Evolutionary conservation across 2,329 filamentous ascomycete genomes (phyloP).

Genomic region (Dothidotthia symphoricarpi): DNA sequence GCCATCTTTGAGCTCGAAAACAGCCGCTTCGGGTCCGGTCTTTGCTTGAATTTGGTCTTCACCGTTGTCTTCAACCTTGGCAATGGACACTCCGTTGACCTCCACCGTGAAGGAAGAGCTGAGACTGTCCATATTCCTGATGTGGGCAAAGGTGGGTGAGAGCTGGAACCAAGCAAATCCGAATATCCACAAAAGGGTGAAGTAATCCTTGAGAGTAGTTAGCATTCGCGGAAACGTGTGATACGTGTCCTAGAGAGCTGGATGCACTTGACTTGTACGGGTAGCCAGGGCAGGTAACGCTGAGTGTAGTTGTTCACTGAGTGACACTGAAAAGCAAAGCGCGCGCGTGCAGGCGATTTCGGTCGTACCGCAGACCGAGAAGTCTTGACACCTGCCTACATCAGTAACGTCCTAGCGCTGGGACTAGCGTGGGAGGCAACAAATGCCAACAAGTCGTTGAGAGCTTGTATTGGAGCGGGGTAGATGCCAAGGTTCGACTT

Average conservation of each 20-base stretch:
- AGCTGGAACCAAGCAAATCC: conserved; percentile 7
- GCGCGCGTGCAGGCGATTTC: too few relatives aligned
- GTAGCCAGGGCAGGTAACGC: too few relatives aligned
- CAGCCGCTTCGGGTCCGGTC: conserved; percentile 18
- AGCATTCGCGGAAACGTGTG: conserved; percentile 5
- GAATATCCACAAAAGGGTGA: conserved; percentile 5
- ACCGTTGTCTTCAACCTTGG: conserved; percentile 7
- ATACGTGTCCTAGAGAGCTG: neutral
- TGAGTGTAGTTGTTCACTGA: too few relatives aligned
- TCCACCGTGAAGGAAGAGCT: conserved; percentile 25
- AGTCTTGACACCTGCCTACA: too few relatives aligned
- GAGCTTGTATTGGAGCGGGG: too few relatives aligned
- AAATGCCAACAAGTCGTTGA: too few relatives aligned
- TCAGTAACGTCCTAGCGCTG: too few relatives aligned
- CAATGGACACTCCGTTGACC: conserved; percentile 23
- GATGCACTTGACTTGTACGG: too few relatives aligned
- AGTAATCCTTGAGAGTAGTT: conserved; percentile 8
- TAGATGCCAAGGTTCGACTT: too few relatives aligned
- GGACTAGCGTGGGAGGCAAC: too few relatives aligned
- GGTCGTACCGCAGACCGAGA: too few relatives aligned
- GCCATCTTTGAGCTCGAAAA: conserved; percentile 25
- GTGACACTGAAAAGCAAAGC: too few relatives aligned
- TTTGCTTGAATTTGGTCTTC: conserved; percentile 17
- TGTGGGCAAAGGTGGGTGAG: conserved; percentile 5
- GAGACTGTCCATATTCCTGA: conserved; percentile 22